These are phyloP conservation scores for Fusarium sp. DNA, from an alignment of 2,329 filamentous ascomycete species.

Conservation along the genomic window DNA sequence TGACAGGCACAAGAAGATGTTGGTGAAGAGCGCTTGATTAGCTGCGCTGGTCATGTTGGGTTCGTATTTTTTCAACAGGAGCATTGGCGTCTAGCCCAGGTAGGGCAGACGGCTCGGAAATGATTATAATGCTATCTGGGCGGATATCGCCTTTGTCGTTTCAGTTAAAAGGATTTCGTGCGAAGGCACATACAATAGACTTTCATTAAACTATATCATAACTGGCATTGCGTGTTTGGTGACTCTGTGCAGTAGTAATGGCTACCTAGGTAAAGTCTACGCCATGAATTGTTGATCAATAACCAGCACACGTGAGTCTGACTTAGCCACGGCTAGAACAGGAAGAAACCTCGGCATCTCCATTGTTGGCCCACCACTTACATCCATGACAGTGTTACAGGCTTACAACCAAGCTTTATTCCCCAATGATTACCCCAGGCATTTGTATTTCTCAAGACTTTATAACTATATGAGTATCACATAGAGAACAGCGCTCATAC, in stretches of 20 bases:
- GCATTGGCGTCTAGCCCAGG: conserved; percentile 47
- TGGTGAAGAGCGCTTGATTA: conserved; percentile 39
- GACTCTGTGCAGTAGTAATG: neutral
- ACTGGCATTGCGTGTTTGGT: neutral
- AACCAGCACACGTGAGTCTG: conserved; percentile 21
- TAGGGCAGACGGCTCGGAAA: conserved; percentile 45
- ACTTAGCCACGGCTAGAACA: conserved; percentile 22
- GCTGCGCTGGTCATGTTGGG: conserved; percentile 42
- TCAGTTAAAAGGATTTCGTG: conserved; percentile 37
- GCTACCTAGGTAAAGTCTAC: neutral
- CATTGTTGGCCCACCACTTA: conserved; percentile 24
- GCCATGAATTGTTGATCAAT: neutral
- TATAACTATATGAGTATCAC: neutral
- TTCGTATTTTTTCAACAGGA: conserved; percentile 47
- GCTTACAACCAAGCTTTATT: conserved; percentile 9
- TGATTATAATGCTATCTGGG: conserved; percentile 50
- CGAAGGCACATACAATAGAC: conserved; percentile 43
- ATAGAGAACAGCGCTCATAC: neutral
- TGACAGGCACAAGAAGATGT: conserved; percentile 39
- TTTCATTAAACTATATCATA: conserved; percentile 32
- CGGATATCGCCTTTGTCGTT: conserved; percentile 43
- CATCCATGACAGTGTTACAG: conserved; percentile 15
- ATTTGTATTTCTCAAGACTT: conserved; percentile 1
- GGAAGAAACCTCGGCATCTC: conserved; percentile 47
- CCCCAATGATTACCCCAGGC: conserved; percentile 2